Evolutionary conservation across 73 alveolate species (phyloP).

Genomic region (Uronychia setigera): DNA sequence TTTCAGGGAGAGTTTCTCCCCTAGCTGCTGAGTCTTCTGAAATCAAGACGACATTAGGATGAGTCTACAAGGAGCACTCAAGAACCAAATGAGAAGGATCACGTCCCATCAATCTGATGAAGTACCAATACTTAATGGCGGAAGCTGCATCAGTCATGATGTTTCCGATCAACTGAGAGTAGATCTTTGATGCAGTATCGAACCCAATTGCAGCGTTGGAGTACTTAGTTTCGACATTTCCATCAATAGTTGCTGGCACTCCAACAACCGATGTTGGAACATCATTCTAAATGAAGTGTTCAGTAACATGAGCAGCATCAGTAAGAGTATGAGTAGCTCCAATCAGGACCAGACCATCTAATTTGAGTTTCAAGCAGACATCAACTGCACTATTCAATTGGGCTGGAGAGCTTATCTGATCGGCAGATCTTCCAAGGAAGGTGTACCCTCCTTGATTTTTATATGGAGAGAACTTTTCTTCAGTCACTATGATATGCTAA

Average conservation of each 20-base stretch:
- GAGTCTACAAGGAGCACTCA: slow-evolving; percentile 87
- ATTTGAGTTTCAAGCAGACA: slow-evolving; percentile 46
- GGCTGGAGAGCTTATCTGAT: slow-evolving; percentile 52
- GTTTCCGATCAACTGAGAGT: slow-evolving; percentile 85
- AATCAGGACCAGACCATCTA: slow-evolving; percentile 87
- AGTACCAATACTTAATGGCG: slow-evolving; percentile 92
- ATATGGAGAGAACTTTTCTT: slow-evolving; percentile 58
- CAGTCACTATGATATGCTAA: slow-evolving; percentile 44
- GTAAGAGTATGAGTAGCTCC: slow-evolving; percentile 94
- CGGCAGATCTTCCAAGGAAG: slow-evolving; percentile 73
- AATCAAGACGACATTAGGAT: slow-evolving; percentile 81
- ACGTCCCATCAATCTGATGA: slow-evolving; percentile 92
- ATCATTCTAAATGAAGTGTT: slow-evolving; percentile 73
- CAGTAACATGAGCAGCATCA: slow-evolving; percentile 83
- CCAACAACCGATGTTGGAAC: slow-evolving; percentile 78
- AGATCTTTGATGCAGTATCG: slow-evolving; percentile 85
- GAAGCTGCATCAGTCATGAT: slow-evolving; percentile 85
- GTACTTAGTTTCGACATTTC: slow-evolving; percentile 76
- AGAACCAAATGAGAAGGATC: slow-evolving; percentile 92
- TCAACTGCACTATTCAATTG: slow-evolving; percentile 26
- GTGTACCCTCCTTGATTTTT: slow-evolving; percentile 81
- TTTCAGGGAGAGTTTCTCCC: slow-evolving; percentile 73
- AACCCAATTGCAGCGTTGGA: slow-evolving; percentile 83
- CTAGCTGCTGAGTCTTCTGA: slow-evolving; percentile 71
- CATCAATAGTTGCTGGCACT: slow-evolving; percentile 88